Evolutionary conservation across 148 eudicot genomes (phyloP).

Genomic region (Camellia japonica): DNA sequence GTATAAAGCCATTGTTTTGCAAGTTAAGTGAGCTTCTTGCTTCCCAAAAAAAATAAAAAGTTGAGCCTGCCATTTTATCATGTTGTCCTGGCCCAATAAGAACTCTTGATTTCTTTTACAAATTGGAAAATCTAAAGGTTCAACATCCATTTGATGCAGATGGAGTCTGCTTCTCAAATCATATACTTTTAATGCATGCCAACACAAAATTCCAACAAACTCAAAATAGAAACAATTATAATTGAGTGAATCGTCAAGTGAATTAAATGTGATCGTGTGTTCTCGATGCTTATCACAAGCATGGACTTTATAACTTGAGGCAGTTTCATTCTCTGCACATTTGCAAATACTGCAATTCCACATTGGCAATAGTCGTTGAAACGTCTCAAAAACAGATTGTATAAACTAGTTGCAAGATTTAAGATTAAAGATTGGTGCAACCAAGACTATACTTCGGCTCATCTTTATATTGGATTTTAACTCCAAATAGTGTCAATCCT

Average conservation of each 20-base stretch:
- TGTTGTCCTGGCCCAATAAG: background rate
- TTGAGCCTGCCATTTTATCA: conserved; percentile 10
- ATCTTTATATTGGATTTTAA: conserved; percentile 5
- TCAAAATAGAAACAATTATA: conserved; percentile 22
- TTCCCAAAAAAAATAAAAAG: no score
- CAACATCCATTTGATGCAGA: no score
- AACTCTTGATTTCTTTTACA: background rate
- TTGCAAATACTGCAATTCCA: background rate
- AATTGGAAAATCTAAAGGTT: no score
- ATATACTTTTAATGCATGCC: conserved; percentile 22
- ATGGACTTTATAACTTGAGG: background rate
- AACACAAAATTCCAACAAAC: conserved; percentile 13
- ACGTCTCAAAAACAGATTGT: conserved; percentile 8
- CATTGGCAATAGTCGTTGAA: conserved; percentile 3
- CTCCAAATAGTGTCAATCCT: background rate
- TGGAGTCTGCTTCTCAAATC: background rate
- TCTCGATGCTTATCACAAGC: background rate
- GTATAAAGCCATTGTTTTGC: no score
- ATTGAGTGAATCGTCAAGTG: background rate
- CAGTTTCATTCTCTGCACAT: background rate
- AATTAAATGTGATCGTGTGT: background rate
- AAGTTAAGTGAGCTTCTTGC: no score
- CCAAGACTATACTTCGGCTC: background rate
- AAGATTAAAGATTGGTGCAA: background rate
- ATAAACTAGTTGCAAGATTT: background rate